Evolutionary conservation across 1,284 basidiomycete species (phyloP).

Genomic region (Tylopilus sp.): DNA sequence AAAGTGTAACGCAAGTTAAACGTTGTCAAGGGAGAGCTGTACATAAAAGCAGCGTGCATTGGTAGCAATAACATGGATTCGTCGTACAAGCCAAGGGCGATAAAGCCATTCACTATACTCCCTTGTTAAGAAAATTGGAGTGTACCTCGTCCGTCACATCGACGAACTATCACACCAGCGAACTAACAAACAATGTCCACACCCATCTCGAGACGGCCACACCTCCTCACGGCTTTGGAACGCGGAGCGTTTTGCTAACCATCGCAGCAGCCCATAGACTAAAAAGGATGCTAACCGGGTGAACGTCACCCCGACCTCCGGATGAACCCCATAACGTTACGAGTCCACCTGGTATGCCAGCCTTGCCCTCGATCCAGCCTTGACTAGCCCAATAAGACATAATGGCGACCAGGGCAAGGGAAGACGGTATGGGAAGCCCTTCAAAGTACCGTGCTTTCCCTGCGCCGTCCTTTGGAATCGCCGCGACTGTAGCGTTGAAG

Average conservation of each 20-base stretch:
- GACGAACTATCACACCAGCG: not conserved
- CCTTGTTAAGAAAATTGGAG: constrained; percentile 1
- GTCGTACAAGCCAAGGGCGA: constrained; percentile 13
- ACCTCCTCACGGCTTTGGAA: constrained; percentile 62
- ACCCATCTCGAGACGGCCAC: not conserved
- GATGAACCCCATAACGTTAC: constrained; percentile 65
- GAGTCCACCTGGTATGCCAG: constrained; percentile 72
- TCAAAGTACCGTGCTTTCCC: constrained; percentile 97
- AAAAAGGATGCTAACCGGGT: constrained; percentile 70
- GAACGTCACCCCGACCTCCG: constrained; percentile 76
- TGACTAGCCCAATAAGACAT: constrained; percentile 80
- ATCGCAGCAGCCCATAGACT: constrained; percentile 86
- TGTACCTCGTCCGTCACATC: constrained; percentile 2
- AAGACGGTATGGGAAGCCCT: constrained; percentile 94
- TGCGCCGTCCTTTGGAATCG: constrained; percentile 80
- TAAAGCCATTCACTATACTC: not conserved
- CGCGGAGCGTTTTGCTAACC: constrained; percentile 89
- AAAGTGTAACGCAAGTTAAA: no score
- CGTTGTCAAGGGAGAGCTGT: not conserved
- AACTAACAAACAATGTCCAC: not conserved
- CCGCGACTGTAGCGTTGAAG: constrained; percentile 97
- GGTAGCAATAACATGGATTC: constrained; percentile 15
- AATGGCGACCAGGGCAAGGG: constrained; percentile 74
- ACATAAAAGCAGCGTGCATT: not conserved
- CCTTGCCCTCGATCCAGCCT: constrained; percentile 76